Conservation (phyloP, 78 protist genomes). For the Capsaspora owczarzaki region DNA sequence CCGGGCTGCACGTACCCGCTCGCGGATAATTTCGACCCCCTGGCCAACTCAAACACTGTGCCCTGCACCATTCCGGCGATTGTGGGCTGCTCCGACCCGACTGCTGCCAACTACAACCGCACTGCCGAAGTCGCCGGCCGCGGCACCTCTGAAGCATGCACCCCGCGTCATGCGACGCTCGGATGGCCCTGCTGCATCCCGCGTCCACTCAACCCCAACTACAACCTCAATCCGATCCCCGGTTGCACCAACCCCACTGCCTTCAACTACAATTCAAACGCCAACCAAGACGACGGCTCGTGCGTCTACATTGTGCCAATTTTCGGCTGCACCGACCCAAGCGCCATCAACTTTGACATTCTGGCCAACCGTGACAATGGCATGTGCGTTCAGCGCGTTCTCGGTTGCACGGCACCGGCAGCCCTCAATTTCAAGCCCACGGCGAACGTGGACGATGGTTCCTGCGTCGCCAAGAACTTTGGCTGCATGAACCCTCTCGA, state of each 20-base stretch:
- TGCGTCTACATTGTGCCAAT: not conserved
- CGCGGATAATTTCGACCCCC: not conserved
- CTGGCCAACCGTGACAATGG: not conserved
- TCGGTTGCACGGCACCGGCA: not conserved
- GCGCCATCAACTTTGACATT: not conserved
- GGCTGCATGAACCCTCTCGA: slow-evolving; percentile 7
- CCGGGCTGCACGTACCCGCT: not conserved
- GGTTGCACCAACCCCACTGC: slow-evolving; percentile 1
- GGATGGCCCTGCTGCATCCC: not conserved
- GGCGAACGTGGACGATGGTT: slow-evolving; percentile 12
- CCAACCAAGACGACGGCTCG: not conserved
- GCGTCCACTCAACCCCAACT: not conserved
- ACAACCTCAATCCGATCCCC: not conserved
- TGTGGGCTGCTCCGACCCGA: not conserved
- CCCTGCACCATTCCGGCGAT: not conserved
- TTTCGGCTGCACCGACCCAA: not conserved
- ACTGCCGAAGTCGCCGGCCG: not conserved
- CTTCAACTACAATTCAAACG: not conserved
- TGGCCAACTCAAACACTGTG: not conserved
- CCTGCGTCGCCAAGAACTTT: not conserved
- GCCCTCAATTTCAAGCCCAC: not conserved
- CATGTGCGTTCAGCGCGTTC: not conserved
- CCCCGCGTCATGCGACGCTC: not conserved
- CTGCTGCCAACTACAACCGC: not conserved
- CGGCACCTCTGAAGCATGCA: not conserved